Base-by-base conservation (phyloP, 179 eudicot genomes). In the Spergularia azorica region DNA sequence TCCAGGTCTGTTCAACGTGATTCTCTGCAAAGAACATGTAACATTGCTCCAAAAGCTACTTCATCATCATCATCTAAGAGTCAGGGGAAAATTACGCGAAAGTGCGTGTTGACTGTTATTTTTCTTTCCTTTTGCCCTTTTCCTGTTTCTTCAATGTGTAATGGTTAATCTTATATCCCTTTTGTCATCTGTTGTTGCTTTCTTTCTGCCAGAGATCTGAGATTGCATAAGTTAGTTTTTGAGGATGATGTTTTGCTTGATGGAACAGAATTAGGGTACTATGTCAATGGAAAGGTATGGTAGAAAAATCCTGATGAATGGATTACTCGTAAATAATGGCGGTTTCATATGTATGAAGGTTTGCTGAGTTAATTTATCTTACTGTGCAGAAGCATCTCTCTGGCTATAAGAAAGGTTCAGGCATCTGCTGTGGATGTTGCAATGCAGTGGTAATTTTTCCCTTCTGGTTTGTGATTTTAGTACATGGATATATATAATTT, bases 191-290 rank as follows among this genome's bases (percentile, higher is more conserved):
- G 84, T n/a, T 70, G 56, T 71, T 57, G 80, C 62, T 77, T 66
- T 72, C 39, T 59, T 76, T 77, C 56, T 36, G 77, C 13, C 64
- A 94, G 98, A 83, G 96, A 94, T 84, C 59, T 88, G 85, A 80
- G 91, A 75, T 65, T 89, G 88, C 98, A 95, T 77, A 95, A 78
- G 78, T 78, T 86, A 77, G 91, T 90, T 5, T 87, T 95, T 66
- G 74, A 88, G 88, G 87, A 83, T 62, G 89, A 86, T 79, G 81
- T 81, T 74, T 84, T 95, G 41, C 90, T 91, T 70, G 98, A 95
- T 74, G 96, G 94, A 73, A 86, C 99, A 46, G 90, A 79, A 67
- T 76, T 95, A 63, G 84, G 83, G 15, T 95, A 93, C 83, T 87
- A 76, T 74, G 78, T 77, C 32, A 85, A 80, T 72, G 93, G 92